Evolutionary conservation across 2,329 filamentous ascomycete genomes (phyloP), one percentile per base, ranked within the genome.

Genomic region (Nakataea oryzae): DNA sequence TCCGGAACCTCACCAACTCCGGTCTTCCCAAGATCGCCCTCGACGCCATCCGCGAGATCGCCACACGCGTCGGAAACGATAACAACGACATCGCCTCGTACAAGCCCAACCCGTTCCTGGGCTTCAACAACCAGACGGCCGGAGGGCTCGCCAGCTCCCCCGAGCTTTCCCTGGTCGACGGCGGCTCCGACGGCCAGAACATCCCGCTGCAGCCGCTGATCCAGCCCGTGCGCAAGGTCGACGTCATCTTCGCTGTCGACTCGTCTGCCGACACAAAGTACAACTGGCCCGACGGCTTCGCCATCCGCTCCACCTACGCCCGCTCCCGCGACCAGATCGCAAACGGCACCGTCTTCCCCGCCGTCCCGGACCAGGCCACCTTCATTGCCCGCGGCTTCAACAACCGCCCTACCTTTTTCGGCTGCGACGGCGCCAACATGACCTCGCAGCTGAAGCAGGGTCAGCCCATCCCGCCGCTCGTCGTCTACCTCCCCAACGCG

Each of bases 401-500:
- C 75, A 75, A 77, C 63, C 77, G 78, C 50, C 84, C 86, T 0
- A 79, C 79, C 60, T 88, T 88, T 70, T 88, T 88, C 71, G 85
- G 85, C 67, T 88, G 86, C 74, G 74, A 81, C 66, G 64, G 67
- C 64, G 9, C 28, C 65, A 74, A 74, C 66, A 73, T 74, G 60
- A 66, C 70, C 21, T 11, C 60, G 13, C 9, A 17, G 4, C 60
- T 59, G 55, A 65, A 67, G 17, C 14, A 41, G 47, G 61, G 66
- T 0, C 70, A 72, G 0, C 14, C 24, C 57, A 54, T 63, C 0
- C 70, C 71, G 0, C 73, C 73, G 0, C 64, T 75, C 4, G 11
- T 75, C 61, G 72, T 75, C 66, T 99, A 99, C 77, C 74, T 97
- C 57, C 91, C 95, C 63, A 96, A 95, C 71, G 81, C 87, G 27